Conservation (phyloP, 2,329 filamentous ascomycete genomes). For the Monosporascus sp. region DNA sequence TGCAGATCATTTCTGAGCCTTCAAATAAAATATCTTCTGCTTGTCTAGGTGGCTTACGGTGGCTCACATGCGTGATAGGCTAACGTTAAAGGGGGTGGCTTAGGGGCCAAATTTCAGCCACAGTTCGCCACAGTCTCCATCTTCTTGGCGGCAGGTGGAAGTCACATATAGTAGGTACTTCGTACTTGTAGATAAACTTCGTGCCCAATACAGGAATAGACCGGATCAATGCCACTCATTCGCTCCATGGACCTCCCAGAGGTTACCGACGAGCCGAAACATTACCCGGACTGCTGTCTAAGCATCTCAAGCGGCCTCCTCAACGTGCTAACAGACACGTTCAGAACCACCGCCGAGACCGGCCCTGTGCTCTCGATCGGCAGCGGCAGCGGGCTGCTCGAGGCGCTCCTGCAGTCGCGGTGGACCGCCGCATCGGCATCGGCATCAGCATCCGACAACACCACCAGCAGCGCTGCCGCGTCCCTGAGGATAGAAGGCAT, state of each 20-base stretch:
- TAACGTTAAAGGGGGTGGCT: no score
- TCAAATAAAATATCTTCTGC: no score
- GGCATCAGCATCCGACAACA: not conserved
- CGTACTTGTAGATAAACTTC: no score
- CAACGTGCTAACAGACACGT: constrained; percentile 8
- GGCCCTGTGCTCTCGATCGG: constrained; percentile 20
- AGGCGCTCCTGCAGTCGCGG: constrained; percentile 16
- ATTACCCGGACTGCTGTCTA: constrained; percentile 24
- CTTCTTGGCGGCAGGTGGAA: no score
- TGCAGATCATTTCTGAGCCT: no score
- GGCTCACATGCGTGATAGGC: no score
- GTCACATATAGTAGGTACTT: no score
- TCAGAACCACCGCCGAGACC: not conserved
- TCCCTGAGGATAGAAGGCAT: not conserved
- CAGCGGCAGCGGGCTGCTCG: constrained; percentile 26
- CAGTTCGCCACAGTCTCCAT: no score
- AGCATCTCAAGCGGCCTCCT: constrained; percentile 22
- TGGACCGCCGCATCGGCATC: not conserved
- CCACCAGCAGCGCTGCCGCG: not conserved
- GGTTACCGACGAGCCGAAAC: not conserved
- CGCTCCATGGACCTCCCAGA: not conserved
- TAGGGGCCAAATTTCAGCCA: no score
- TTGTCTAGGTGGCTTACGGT: no score
- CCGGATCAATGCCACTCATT: no score
- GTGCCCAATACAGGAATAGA: no score